Percentiles rank a stretch among this genome's conserved stretches.
Conservation (phyloP, 306 rosid genomes). For the Fragaria nilgerrensis region DNA sequence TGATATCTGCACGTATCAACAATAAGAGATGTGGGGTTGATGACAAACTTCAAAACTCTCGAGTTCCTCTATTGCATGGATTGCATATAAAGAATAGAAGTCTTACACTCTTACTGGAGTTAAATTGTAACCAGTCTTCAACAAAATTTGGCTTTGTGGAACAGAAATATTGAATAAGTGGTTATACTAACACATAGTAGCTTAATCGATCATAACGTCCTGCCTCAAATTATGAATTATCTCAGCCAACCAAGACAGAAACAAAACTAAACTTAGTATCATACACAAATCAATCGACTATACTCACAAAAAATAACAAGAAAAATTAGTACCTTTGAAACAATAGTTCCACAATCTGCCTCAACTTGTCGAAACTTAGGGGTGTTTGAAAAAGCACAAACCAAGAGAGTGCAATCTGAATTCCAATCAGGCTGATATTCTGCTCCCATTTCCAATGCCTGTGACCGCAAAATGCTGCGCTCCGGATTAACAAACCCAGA, state of each 20-base stretch:
- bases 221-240: not conserved
- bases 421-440: slow-evolving; percentile 85
- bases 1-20: not conserved
- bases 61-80: not conserved
- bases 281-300: not conserved
- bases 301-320: not conserved
- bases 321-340: slow-evolving; percentile 58
- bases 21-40: not conserved
- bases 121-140: not conserved
- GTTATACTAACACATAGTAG: not conserved
- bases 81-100: not conserved
- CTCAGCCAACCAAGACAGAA: not conserved
- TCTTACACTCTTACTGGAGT: not conserved
- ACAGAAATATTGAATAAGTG: not conserved
- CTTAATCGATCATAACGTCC: not conserved
- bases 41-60: not conserved
- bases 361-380: slow-evolving; percentile 91
- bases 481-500: slow-evolving; percentile 97
- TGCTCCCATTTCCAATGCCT: slow-evolving; percentile 94
- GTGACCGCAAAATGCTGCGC: slow-evolving; percentile 77
- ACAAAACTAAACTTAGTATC: not conserved
- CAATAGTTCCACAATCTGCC: slow-evolving; percentile 84
- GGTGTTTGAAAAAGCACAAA: slow-evolving; percentile 89
- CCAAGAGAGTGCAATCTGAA: slow-evolving; percentile 74
- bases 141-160: not conserved